A percentile compares a stretch with the other conserved stretches of the same genome.
phyloP scores from a whole-genome alignment of 805 yeast genomes.

The Myxozyma vanderwaltii region DNA sequence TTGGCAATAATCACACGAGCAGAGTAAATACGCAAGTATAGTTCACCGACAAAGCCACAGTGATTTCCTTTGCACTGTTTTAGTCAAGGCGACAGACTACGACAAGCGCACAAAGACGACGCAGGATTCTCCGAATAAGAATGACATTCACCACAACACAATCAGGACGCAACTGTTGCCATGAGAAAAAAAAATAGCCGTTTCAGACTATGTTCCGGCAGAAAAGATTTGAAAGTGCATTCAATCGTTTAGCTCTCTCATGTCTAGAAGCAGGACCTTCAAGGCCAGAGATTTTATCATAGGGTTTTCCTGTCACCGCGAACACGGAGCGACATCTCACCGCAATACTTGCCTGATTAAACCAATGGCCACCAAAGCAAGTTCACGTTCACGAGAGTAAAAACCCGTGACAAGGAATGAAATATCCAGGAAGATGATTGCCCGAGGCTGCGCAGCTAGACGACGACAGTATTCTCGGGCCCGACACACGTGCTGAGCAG shows the following conservation, averaged over 20 bases:
- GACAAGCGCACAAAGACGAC: conserved; percentile 6
- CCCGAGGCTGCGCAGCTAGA: conserved; percentile 6
- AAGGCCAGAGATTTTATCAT: neutral
- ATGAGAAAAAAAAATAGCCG: conserved; percentile 8
- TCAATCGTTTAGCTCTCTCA: too few relatives aligned
- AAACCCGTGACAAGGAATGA: neutral
- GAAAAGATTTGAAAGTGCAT: neutral
- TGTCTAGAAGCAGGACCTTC: neutral
- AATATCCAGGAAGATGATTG: neutral
- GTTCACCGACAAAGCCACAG: neutral
- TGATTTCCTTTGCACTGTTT: neutral
- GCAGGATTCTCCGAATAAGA: conserved; percentile 6
- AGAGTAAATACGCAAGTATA: neutral
- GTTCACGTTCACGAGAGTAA: neutral
- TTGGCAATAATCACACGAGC: neutral
- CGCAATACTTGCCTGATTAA: neutral
- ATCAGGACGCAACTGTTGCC: neutral
- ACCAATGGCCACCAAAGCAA: neutral
- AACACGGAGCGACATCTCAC: neutral
- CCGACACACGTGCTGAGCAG: neutral
- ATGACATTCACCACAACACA: conserved; percentile 3
- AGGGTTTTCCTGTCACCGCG: conserved; percentile 1
- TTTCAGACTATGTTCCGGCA: conserved; percentile 9
- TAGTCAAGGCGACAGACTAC: neutral
- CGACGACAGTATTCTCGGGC: neutral